Evolutionary conservation across 1,139 yeast species (phyloP).

Genomic region (Candida dubliniensis): DNA sequence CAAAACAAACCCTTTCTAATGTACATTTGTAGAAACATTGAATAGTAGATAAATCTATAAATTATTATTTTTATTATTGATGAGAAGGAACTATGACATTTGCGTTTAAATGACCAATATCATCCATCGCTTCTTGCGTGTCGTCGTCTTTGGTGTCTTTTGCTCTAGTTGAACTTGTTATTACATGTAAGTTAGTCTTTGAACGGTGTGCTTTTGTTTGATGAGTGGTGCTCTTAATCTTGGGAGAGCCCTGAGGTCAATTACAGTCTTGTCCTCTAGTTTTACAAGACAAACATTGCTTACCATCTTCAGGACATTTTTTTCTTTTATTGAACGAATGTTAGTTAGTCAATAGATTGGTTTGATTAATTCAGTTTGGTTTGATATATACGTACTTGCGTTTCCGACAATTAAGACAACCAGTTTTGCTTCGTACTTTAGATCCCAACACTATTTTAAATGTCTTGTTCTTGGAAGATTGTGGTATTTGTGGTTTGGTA

Average conservation of each 20-base stretch:
- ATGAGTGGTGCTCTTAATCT: background rate
- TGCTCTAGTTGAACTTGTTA: background rate
- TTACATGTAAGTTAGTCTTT: background rate
- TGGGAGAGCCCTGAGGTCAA: slow-evolving; percentile 8
- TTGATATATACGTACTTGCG: slow-evolving; percentile 15
- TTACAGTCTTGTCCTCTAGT: slow-evolving; percentile 11
- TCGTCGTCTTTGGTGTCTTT: slow-evolving; percentile 5
- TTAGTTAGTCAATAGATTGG: background rate
- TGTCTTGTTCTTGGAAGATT: background rate
- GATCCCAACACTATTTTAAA: slow-evolving; percentile 15
- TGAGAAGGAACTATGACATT: slow-evolving; percentile 6
- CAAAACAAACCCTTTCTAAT: slow-evolving; percentile 19
- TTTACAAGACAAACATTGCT: slow-evolving; percentile 13
- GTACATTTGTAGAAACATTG: slow-evolving; percentile 6
- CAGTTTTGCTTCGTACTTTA: slow-evolving; percentile 13
- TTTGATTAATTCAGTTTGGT: background rate
- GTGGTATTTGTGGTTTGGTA: background rate
- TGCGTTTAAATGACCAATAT: slow-evolving; percentile 11
- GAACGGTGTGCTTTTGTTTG: background rate
- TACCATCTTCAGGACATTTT: slow-evolving; percentile 15
- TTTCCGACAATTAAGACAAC: slow-evolving; percentile 15
- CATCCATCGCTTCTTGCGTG: slow-evolving; percentile 11
- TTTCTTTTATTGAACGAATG: slow-evolving; percentile 8
- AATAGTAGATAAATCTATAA: background rate
- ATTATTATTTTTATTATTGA: background rate